phyloP scores from a whole-genome alignment of 2,329 filamentous ascomycete genomes.

The Paecilomyces variotii region DNA sequence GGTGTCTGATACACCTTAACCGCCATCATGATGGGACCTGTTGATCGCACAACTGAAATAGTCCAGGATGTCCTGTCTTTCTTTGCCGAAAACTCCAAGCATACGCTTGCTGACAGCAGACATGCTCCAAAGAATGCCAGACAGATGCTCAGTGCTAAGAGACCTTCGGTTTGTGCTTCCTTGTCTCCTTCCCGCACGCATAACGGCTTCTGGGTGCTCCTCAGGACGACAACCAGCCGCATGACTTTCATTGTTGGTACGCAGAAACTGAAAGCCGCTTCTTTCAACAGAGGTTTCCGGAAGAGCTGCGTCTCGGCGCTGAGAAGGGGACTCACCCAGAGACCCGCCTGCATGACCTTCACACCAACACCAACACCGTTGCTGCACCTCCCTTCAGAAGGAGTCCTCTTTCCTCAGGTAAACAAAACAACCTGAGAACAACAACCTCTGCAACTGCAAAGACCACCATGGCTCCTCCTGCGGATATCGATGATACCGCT shows the following conservation, averaged over 20 bases:
- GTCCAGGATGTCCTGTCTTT: neutral
- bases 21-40: neutral
- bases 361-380: neutral
- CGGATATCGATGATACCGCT: conserved; percentile 14
- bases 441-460: neutral
- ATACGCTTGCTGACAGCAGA: conserved; percentile 4
- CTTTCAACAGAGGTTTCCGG: neutral
- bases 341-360: neutral
- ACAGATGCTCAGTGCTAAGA: neutral
- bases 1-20: neutral
- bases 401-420: neutral
- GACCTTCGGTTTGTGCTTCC: neutral
- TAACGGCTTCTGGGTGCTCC: neutral
- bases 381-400: neutral
- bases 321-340: neutral
- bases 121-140: conserved; percentile 2
- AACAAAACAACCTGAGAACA: neutral
- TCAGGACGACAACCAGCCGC: neutral
- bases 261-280: neutral
- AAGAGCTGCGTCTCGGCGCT: neutral
- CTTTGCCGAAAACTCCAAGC: neutral
- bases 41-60: neutral
- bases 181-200: neutral
- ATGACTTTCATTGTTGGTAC: neutral
- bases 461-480: neutral